Percentiles rank a stretch among this genome's conserved stretches.
Conservation (phyloP, 2,329 filamentous ascomycete species). For the Calonectria hongkongensis region DNA sequence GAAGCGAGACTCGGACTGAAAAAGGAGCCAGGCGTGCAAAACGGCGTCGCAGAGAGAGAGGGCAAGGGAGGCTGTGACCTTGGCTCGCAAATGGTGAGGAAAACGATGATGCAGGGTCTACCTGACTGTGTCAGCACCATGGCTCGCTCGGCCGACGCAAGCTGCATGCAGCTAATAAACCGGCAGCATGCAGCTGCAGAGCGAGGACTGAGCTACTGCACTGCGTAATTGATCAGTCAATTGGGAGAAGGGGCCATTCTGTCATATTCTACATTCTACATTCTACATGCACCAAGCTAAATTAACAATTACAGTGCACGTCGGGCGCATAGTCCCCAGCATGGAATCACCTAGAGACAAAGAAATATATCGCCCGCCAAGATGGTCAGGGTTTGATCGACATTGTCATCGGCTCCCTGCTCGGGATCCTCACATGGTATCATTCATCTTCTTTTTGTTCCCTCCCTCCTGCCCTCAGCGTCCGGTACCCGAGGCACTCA, state of each 20-base stretch:
- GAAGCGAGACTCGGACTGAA: neutral
- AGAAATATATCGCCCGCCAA: conserved; percentile 11
- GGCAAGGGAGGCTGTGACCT: conserved; percentile 18
- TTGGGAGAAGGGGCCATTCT: neutral
- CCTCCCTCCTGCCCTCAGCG: neutral
- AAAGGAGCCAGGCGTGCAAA: neutral
- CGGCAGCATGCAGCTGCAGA: conserved; percentile 24
- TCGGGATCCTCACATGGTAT: conserved; percentile 20
- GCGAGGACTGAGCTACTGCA: conserved; percentile 29
- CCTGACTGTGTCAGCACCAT: conserved; percentile 25
- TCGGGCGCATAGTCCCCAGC: conserved; percentile 11
- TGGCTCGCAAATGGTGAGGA: neutral
- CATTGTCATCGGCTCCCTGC: conserved; percentile 10
- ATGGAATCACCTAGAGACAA: conserved; percentile 21
- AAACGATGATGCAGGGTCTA: conserved; percentile 3
- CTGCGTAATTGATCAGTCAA: conserved; percentile 17
- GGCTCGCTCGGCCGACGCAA: conserved; percentile 22
- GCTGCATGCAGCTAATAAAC: conserved; percentile 32
- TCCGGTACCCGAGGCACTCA: neutral
- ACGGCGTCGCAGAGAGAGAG: neutral
- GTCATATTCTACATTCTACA: conserved; percentile 11
- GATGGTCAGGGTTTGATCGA: conserved; percentile 22
- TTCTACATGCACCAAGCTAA: neutral
- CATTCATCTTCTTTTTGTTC: neutral
- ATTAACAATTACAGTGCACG: conserved; percentile 6